Percentiles rank a stretch among this genome's conserved stretches.
Evolutionary conservation across 164 flowering plant genomes (phyloP).

Genomic region (Piper longum): DNA sequence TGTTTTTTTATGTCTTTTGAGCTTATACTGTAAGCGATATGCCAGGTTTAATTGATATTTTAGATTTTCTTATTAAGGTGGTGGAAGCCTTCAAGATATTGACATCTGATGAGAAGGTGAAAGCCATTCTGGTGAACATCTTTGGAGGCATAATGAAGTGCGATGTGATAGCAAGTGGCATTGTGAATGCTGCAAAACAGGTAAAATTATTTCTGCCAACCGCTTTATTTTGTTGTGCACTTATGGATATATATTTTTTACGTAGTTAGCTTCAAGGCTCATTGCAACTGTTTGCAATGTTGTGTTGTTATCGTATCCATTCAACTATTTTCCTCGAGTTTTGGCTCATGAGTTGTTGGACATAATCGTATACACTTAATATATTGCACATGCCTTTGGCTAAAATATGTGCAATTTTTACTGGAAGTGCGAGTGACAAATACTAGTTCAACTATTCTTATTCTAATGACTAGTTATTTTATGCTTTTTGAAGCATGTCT

Average conservation of each 20-base stretch:
- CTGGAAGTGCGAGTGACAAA: too few relatives aligned
- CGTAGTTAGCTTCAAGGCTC: not conserved
- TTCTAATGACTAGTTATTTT: not conserved
- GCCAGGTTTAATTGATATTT: not conserved
- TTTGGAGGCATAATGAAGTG: slow-evolving; percentile 99
- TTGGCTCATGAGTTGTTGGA: too few relatives aligned
- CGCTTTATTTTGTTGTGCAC: not conserved
- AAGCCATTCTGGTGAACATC: slow-evolving; percentile 90
- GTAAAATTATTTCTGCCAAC: slow-evolving; percentile 10
- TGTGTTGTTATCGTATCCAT: not conserved
- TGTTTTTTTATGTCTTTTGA: not conserved
- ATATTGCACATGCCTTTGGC: too few relatives aligned
- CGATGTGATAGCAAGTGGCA: slow-evolving; percentile 94
- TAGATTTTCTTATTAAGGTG: slow-evolving; percentile 32
- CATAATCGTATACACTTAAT: too few relatives aligned
- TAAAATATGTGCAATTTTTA: too few relatives aligned
- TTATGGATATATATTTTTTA: too few relatives aligned
- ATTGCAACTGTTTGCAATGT: not conserved
- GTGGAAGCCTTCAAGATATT: slow-evolving; percentile 96
- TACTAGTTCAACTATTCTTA: not conserved
- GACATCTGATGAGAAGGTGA: slow-evolving; percentile 94
- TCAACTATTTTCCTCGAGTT: too few relatives aligned
- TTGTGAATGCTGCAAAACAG: slow-evolving; percentile 93
- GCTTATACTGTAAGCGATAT: too few relatives aligned
- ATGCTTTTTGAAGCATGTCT: not conserved